A percentile compares a stretch with the other conserved stretches of the same genome.
phyloP scores from a whole-genome alignment of 331 rosid species.

The Malus hybrid region DNA sequence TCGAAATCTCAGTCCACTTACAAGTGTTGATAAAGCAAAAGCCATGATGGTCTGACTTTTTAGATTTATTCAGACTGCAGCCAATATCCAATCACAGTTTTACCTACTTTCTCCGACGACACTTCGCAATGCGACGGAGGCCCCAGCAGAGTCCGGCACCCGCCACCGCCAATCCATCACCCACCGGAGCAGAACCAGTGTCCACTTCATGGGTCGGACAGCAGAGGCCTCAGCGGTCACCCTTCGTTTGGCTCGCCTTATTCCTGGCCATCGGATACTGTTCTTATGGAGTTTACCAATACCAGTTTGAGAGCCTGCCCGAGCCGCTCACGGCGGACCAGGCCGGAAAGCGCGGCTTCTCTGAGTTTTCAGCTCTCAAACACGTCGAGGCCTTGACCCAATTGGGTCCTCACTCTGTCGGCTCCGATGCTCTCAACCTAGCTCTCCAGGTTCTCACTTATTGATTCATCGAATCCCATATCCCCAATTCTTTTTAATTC shows the following conservation, averaged over 20 bases:
- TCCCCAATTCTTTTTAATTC: not conserved
- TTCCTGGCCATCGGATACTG: constrained; percentile 38
- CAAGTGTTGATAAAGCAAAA: not conserved
- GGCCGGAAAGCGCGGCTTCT: constrained; percentile 92
- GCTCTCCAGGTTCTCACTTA: constrained; percentile 53
- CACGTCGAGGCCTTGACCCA: constrained; percentile 75
- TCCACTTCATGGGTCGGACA: not conserved
- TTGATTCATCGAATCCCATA: not conserved
- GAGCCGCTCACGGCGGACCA: constrained; percentile 59
- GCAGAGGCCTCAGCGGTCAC: constrained; percentile 46
- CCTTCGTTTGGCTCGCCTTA: constrained; percentile 54
- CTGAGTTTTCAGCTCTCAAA: constrained; percentile 64
- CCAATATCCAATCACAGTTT: not conserved
- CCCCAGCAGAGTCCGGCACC: not conserved
- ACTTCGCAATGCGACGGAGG: constrained; percentile 42
- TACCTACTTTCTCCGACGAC: not conserved
- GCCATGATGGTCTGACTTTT: not conserved
- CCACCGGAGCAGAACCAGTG: constrained; percentile 9
- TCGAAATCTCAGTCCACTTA: not conserved
- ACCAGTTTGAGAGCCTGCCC: constrained; percentile 76
- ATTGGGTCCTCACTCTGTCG: constrained; percentile 87
- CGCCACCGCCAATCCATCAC: constrained; percentile 5
- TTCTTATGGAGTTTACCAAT: constrained; percentile 44
- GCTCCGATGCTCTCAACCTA: constrained; percentile 59
- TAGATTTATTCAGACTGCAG: not conserved